These are phyloP conservation scores for Magnusiomyces suaveolens DNA, from an alignment of 1,139 yeast genomes.

Conservation along the genomic window DNA sequence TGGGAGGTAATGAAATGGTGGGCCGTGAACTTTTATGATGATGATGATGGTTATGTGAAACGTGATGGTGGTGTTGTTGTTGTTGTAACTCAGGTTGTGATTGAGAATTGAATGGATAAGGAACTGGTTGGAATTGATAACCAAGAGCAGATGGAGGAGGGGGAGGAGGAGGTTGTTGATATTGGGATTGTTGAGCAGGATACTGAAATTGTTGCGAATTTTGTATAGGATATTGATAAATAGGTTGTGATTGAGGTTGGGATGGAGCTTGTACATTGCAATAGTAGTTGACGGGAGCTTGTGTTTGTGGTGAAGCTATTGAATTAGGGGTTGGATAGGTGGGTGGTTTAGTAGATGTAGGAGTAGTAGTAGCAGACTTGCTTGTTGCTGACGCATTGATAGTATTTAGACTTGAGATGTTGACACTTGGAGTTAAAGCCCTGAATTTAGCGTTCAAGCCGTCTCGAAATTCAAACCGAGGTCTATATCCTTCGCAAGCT, in stretches of 20 bases:
- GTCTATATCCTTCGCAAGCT: conserved; percentile 17
- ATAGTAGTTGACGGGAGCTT: neutral
- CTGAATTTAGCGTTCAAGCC: conserved; percentile 7
- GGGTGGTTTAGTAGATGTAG: neutral
- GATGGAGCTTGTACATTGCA: neutral
- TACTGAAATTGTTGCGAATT: neutral
- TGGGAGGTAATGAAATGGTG: neutral
- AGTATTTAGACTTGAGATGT: neutral
- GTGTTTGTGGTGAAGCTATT: neutral
- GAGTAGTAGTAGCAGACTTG: neutral
- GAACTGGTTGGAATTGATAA: too few species aligned
- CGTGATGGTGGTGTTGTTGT: neutral
- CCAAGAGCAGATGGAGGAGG: too few species aligned
- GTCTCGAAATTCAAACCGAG: conserved; percentile 14
- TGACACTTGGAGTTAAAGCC: neutral
- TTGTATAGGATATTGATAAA: neutral
- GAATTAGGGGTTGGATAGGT: neutral
- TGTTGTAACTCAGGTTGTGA: neutral
- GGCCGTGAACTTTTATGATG: neutral
- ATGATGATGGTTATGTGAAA: neutral
- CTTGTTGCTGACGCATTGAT: neutral
- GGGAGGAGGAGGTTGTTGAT: neutral
- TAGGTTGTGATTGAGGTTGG: neutral
- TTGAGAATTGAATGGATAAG: neutral
- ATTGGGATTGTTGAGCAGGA: neutral